These are phyloP conservation scores for Chalciporus piperatus DNA, from an alignment of 768 basidiomycete genomes.

Conservation along the genomic window DNA sequence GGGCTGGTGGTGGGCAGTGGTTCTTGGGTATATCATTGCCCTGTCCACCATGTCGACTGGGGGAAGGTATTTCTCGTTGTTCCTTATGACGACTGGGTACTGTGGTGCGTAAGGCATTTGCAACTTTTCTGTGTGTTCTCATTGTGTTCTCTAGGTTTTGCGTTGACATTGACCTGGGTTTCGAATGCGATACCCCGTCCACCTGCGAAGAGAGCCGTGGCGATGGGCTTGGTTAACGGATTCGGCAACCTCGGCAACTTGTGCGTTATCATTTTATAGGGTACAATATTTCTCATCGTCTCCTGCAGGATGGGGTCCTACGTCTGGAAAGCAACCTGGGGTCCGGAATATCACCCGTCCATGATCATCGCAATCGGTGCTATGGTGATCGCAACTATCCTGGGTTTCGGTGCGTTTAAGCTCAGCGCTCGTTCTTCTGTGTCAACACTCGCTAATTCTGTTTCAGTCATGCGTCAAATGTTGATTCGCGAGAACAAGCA, in stretches of 20 bases:
- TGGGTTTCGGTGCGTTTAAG: constrained; percentile 33
- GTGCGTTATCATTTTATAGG: constrained; percentile 34
- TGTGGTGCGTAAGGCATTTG: constrained; percentile 25
- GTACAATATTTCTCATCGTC: neutral
- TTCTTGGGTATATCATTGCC: constrained; percentile 59
- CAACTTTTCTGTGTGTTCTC: neutral
- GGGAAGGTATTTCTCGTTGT: constrained; percentile 58
- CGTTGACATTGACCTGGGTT: constrained; percentile 56
- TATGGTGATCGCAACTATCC: constrained; percentile 30
- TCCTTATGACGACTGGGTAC: constrained; percentile 62
- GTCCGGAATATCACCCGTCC: constrained; percentile 59
- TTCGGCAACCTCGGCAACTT: constrained; percentile 54
- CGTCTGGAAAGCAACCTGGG: constrained; percentile 58
- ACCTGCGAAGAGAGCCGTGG: constrained; percentile 49
- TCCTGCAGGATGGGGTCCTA: constrained; percentile 53
- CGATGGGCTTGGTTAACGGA: constrained; percentile 63
- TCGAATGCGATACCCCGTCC: constrained; percentile 59
- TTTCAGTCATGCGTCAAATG: constrained; percentile 41
- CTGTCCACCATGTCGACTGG: constrained; percentile 48
- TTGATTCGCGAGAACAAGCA: constrained; percentile 49
- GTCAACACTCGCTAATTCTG: neutral
- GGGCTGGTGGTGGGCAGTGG: constrained; percentile 55
- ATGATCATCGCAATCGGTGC: constrained; percentile 49
- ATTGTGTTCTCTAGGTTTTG: constrained; percentile 31
- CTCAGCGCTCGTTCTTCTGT: neutral